phyloP scores from a whole-genome alignment of 176 grass and related monocot species.

The Oryza glumipatula region DNA sequence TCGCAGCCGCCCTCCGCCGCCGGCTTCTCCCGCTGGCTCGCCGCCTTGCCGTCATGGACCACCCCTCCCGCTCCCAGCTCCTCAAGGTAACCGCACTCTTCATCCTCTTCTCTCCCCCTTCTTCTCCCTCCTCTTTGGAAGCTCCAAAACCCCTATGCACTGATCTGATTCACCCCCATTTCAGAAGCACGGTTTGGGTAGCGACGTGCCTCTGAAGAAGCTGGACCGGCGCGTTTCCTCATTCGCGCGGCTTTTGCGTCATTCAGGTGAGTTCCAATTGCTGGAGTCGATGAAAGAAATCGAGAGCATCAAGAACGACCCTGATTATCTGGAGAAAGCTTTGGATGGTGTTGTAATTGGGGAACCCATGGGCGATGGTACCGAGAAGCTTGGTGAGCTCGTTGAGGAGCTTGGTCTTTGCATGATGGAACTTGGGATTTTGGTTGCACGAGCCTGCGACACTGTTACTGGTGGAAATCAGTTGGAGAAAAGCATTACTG shows the following conservation, averaged over 20 bases:
- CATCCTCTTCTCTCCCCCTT: not conserved
- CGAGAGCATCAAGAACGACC: not conserved
- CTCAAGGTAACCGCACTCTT: slow-evolving; percentile 55
- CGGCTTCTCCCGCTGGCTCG: slow-evolving; percentile 70
- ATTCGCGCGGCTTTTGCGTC: slow-evolving; percentile 53
- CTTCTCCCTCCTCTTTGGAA: not conserved
- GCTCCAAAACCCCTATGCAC: not conserved
- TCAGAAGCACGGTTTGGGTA: slow-evolving; percentile 86
- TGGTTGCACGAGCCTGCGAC: slow-evolving; percentile 72
- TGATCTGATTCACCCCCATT: slow-evolving; percentile 30
- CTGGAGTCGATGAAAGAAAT: not conserved
- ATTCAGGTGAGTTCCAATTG: slow-evolving; percentile 33
- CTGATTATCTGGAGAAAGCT: not conserved
- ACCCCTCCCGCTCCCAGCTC: slow-evolving; percentile 48
- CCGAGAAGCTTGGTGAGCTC: slow-evolving; percentile 52
- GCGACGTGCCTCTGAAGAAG: slow-evolving; percentile 83
- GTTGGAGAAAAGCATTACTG: slow-evolving; percentile 68
- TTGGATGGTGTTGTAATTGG: not conserved
- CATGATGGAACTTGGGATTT: slow-evolving; percentile 89
- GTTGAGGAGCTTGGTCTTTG: slow-evolving; percentile 62
- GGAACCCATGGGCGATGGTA: slow-evolving; percentile 31
- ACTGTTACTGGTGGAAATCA: slow-evolving; percentile 55
- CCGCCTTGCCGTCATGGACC: slow-evolving; percentile 65
- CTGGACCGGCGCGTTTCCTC: slow-evolving; percentile 67
- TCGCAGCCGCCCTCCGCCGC: slow-evolving; percentile 46